Percentiles rank a stretch among this genome's conserved stretches.
Conservation (phyloP, 2,329 filamentous ascomycete species). For the Macrophomina pseudophaseolina region DNA sequence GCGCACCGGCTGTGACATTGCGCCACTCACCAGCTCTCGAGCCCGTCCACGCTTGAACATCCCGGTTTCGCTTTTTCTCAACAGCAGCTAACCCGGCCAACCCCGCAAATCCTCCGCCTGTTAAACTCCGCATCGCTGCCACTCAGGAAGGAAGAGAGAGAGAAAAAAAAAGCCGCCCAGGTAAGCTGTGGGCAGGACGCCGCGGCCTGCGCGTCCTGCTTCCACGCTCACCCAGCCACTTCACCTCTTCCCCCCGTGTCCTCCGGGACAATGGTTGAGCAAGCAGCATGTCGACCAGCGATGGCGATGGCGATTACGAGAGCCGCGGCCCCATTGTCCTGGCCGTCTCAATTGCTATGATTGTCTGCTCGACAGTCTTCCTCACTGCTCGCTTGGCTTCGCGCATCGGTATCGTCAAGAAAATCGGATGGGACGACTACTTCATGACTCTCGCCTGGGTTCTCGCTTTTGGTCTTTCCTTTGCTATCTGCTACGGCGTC, state of each 20-base stretch:
- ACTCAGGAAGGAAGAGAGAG: neutral
- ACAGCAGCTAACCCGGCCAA: neutral
- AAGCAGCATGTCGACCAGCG: conserved; percentile 26
- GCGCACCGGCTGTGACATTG: conserved; percentile 3
- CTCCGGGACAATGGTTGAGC: conserved; percentile 26
- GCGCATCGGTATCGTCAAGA: conserved; percentile 73
- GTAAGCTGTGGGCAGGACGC: neutral
- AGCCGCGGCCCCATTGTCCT: conserved; percentile 58
- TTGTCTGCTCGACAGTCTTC: conserved; percentile 74
- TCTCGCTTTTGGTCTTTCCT: conserved; percentile 69
- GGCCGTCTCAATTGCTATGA: conserved; percentile 71
- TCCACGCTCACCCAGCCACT: neutral
- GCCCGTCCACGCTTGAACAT: neutral
- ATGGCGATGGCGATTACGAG: conserved; percentile 21
- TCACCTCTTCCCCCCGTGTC: neutral
- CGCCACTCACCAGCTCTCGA: neutral
- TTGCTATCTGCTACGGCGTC: conserved; percentile 69
- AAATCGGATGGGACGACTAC: conserved; percentile 77
- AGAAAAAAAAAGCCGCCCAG: neutral
- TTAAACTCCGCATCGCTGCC: neutral
- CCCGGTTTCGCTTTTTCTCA: neutral
- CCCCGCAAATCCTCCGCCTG: neutral
- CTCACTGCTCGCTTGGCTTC: conserved; percentile 76
- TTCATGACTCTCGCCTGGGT: conserved; percentile 81
- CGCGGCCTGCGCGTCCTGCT: conserved; percentile 9